Conservation (phyloP, 768 basidiomycete species). For the Sistotremastrum niveocremeum region DNA sequence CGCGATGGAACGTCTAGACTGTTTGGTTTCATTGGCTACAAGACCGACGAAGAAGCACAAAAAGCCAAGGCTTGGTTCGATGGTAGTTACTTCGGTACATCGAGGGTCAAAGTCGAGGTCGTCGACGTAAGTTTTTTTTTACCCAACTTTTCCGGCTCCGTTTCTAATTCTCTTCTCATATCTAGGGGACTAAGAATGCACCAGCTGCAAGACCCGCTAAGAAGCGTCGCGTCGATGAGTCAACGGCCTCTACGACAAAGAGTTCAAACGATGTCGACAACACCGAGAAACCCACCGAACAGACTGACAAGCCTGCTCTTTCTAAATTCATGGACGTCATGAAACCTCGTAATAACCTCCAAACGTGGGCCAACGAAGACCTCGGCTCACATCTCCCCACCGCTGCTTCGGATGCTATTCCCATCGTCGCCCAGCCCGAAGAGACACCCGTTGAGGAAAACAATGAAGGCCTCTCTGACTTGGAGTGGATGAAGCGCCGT, state of each 20-base stretch:
- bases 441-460: constrained; percentile 9
- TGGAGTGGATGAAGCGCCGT: constrained; percentile 62
- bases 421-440: constrained; percentile 6
- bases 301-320: constrained; percentile 19
- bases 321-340: constrained; percentile 67
- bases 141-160: background rate
- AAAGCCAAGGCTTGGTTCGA: constrained; percentile 76
- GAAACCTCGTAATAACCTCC: constrained; percentile 47
- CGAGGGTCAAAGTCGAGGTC: constrained; percentile 58
- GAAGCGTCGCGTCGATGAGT: constrained; percentile 36
- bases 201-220: constrained; percentile 59
- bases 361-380: constrained; percentile 50
- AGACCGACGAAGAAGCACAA: constrained; percentile 59
- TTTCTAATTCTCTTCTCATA: background rate
- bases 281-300: constrained; percentile 5
- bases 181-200: constrained; percentile 54
- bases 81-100: constrained; percentile 68
- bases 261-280: constrained; percentile 2
- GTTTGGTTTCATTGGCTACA: constrained; percentile 91
- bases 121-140: constrained; percentile 48
- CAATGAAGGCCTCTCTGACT: constrained; percentile 38
- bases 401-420: constrained; percentile 1
- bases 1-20: constrained; percentile 67
- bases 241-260: constrained; percentile 16
- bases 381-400: constrained; percentile 6